These are phyloP conservation scores for Trichoderma cornu-damae DNA, from an alignment of 2,329 filamentous ascomycete genomes.

Conservation along the genomic window DNA sequence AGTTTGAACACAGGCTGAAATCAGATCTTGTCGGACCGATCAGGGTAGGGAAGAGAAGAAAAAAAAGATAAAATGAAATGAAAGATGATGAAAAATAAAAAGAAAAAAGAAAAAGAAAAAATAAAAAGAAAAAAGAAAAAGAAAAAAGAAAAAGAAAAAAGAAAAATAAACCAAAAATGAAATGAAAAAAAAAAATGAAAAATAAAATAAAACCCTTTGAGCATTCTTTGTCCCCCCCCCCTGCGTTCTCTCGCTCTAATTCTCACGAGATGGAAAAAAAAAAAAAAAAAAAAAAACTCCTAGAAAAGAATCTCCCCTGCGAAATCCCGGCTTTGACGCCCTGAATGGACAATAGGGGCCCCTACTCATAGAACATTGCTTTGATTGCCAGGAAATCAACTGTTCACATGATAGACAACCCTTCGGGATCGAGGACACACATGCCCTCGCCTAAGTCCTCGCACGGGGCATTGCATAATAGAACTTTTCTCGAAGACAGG, in stretches of 20 bases:
- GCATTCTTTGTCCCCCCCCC: not conserved
- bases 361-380: not conserved
- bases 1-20: not conserved
- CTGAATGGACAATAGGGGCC: not conserved
- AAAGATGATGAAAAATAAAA: not conserved
- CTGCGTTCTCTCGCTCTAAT: not conserved
- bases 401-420: slow-evolving; percentile 6
- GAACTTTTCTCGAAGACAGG: slow-evolving; percentile 8
- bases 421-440: not conserved
- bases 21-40: slow-evolving; percentile 6
- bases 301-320: not conserved
- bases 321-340: not conserved
- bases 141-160: too few relatives aligned
- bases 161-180: too few relatives aligned
- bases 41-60: not conserved
- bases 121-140: too few relatives aligned
- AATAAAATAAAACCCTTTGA: not conserved
- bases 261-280: not conserved
- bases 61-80: not conserved
- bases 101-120: not conserved
- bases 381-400: not conserved
- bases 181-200: too few relatives aligned
- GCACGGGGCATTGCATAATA: not conserved
- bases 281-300: not conserved
- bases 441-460: slow-evolving; percentile 2